A percentile compares a stretch with the other conserved stretches of the same genome.
phyloP scores from a whole-genome alignment of 2,329 filamentous ascomycete species.

The Phyllosticta paracitricarpa region DNA sequence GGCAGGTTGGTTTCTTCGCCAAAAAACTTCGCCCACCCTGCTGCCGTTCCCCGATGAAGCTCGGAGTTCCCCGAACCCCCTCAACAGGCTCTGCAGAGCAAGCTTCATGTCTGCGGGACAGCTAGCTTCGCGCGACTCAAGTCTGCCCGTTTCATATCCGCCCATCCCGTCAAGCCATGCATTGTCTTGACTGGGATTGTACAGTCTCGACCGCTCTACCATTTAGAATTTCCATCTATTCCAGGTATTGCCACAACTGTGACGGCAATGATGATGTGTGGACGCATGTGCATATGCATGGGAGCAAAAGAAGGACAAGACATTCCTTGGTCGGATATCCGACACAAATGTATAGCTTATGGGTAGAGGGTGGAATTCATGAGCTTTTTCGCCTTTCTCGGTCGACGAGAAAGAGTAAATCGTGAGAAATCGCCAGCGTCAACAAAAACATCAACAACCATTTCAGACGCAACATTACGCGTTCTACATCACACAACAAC shows the following conservation, averaged over 20 bases:
- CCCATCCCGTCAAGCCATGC: neutral
- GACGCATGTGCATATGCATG: no score
- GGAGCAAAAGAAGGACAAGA: neutral
- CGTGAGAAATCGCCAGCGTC: neutral
- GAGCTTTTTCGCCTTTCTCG: neutral
- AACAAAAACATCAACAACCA: neutral
- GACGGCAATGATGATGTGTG: no score
- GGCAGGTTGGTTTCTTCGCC: neutral
- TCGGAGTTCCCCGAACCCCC: neutral
- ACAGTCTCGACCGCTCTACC: neutral
- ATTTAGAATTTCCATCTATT: no score
- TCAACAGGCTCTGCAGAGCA: neutral
- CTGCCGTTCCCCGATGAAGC: neutral
- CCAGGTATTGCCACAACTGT: no score
- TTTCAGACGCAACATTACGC: neutral
- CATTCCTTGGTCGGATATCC: constrained; percentile 45
- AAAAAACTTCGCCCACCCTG: neutral
- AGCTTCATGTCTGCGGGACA: neutral
- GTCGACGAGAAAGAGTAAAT: neutral
- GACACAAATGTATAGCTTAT: constrained; percentile 41
- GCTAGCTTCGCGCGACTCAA: neutral
- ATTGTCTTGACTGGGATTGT: neutral
- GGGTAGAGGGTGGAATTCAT: constrained; percentile 17
- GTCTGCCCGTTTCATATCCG: neutral
- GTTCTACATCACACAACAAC: neutral